A percentile compares a stretch with the other conserved stretches of the same genome.
These are phyloP conservation scores for Neonectria faginata DNA, from an alignment of 2,329 filamentous ascomycete genomes.

Conservation along the genomic window DNA sequence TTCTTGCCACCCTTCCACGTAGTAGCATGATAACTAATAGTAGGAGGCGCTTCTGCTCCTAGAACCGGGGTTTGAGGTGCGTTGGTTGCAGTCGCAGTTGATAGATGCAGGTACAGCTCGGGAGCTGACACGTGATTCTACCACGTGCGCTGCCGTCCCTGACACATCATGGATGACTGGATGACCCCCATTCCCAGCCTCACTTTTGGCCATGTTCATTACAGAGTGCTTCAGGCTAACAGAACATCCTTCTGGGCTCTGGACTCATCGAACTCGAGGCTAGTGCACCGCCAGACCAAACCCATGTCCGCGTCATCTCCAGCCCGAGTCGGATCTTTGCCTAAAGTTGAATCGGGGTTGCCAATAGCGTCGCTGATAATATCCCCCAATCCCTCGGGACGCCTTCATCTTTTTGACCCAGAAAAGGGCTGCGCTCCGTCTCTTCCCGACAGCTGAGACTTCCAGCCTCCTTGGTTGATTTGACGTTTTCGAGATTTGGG, in stretches of 20 bases:
- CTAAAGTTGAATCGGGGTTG: neutral
- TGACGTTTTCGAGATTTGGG: neutral
- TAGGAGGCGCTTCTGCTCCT: neutral
- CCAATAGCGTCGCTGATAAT: neutral
- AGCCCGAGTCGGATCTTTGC: conserved; percentile 4
- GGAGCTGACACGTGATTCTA: neutral
- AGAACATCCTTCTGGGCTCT: too few species aligned
- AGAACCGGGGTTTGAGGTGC: neutral
- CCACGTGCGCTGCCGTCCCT: neutral
- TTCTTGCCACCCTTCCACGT: neutral
- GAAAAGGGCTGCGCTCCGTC: conserved; percentile 15
- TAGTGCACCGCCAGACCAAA: neutral
- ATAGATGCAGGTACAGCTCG: neutral
- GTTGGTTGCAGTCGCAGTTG: neutral
- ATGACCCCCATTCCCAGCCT: neutral
- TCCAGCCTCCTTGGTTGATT: neutral
- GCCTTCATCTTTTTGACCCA: neutral
- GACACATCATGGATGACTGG: neutral
- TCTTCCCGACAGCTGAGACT: conserved; percentile 20
- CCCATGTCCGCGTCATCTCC: conserved; percentile 7
- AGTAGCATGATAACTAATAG: neutral
- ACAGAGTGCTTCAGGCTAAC: neutral
- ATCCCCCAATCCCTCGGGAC: neutral
- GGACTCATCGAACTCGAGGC: neutral
- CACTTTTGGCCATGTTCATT: neutral